Evolutionary conservation across 2,329 filamentous ascomycete genomes (phyloP), one percentile per base, ranked within the genome.

Genomic region (Knufia fluminis): DNA sequence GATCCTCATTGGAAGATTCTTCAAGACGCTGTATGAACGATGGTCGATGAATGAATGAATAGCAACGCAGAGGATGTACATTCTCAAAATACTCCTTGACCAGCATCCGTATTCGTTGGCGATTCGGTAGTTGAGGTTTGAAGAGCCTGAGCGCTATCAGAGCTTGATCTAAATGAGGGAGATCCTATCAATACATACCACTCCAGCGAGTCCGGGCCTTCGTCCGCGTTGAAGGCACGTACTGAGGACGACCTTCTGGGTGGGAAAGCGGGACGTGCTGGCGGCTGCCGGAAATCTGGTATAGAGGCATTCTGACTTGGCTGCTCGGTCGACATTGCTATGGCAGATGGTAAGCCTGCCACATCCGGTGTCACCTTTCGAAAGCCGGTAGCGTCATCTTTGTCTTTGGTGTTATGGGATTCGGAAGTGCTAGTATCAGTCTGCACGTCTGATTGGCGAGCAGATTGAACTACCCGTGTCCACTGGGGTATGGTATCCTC

Each of bases 11-110:
- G 6, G 51, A 23, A 46, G 56, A 58, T 46, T 60, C 54, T 44
- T 62, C 58, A 23, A 62, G 40, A 8, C 54, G 48, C 41, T 57
- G 53, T 54, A 62, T 55, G 28, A 62, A 60, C 2, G 57, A 57
- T 3, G 60, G 60, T n/a, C 57, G 59, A 43, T 62, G 60, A 22
- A 61, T 53, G 40, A 62, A 62, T 2, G 54, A 58, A 53, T 57
- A 59, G 26, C 59, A 61, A 24, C 60, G 52, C 8, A 62, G 42
- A 1, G 60, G 58, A 22, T 62, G 60, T 14, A 62, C 56, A 32
- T 60, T 55, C 17, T 55, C 48, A 46, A 62, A 61, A 49, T 61
- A 62, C 32, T 57, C 53, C 35, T 61, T 56, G 24, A 56, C 51
- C 12, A 52, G 46, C 28, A 43, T 40, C 22, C 45, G 6, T 20